Conservation (phyloP, 306 rosid genomes). For the Cicer bijugum region DNA sequence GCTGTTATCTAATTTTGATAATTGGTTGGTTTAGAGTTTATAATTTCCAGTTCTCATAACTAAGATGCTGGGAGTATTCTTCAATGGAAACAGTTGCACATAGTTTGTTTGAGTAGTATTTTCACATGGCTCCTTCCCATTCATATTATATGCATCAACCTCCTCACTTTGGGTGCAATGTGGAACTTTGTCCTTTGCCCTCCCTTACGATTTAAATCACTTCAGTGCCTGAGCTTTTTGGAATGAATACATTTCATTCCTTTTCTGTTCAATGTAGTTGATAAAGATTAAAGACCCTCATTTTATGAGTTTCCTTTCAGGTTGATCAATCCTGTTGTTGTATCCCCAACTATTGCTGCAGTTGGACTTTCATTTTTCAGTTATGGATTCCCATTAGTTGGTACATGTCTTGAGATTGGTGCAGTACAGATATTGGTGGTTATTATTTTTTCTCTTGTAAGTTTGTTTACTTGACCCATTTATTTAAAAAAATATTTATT, state of each 20-base stretch:
- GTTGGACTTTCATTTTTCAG: conserved; percentile 97
- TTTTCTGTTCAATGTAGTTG: conserved; percentile 52
- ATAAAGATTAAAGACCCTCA: conserved; percentile 39
- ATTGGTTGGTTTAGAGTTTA: conserved; percentile 6
- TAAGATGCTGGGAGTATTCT: conserved; percentile 4
- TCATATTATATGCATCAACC: neutral
- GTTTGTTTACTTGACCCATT: conserved; percentile 48
- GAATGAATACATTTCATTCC: conserved; percentile 12
- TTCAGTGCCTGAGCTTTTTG: conserved; percentile 2
- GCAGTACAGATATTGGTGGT: conserved; percentile 88
- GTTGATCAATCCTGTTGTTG: conserved; percentile 95
- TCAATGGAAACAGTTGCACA: neutral
- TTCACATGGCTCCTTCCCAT: conserved; percentile 27
- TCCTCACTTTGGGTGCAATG: neutral
- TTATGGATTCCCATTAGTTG: conserved; percentile 90
- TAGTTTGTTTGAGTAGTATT: conserved; percentile 17
- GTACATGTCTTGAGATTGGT: conserved; percentile 95
- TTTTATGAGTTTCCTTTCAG: conserved; percentile 59
- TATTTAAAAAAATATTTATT: conserved; percentile 5
- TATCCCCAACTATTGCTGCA: conserved; percentile 97
- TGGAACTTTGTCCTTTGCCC: conserved; percentile 22
- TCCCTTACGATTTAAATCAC: neutral
- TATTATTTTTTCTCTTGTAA: conserved; percentile 87
- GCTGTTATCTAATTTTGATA: neutral
- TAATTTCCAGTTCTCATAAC: conserved; percentile 5